Base-by-base conservation (phyloP, 192 early-diverging fungal genomes). In the Podila epigama region DNA sequence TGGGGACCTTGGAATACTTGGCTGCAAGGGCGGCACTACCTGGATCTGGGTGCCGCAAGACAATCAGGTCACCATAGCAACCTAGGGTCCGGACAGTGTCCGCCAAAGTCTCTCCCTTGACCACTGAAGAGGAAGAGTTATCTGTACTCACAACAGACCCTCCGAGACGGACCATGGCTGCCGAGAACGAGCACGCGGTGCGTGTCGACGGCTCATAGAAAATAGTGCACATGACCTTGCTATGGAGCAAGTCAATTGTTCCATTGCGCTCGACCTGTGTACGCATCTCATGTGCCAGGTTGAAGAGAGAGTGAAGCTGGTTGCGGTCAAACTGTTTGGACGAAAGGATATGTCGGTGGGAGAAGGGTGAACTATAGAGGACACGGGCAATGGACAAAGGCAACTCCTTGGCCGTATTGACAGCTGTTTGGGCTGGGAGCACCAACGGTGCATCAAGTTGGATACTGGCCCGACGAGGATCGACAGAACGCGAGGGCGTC, bases 181-280 rank as follows among this genome's bases (percentile, higher is more conserved):
- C 90, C 75, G 95, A 89, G 83, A 99, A 96, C 10, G 96, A 98
- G 69, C 88, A 90, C 16, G 90, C 90, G 2, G 97, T 99, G 66
- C 97, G 90, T 44, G 96, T 98, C 44, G 93, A 95, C 44, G 97
- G 92, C 86, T 99, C 97, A 68, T 92, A 98, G 86, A 99, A 99
- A 64, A 97, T 95, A 15, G 94, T 91, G 71, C 91, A 92, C 86
- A 99, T 89, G 2, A 97, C 92, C 48, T 95, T 95, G 25, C 97
- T 96, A 35, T 89, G 82, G 41, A 99, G 84, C 50, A 99, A 59
- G 35, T 95, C 92, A 51, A 97, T 85, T 20, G 85, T 82, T 25
- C 96, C 97, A 41, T 92, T 89, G 51, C 93, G 89, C 81, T 99
- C 95, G 11, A 99, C 97, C 32, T 92, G 82, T 10, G 89, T 95